Evolutionary conservation across 1,139 yeast genomes (phyloP), one percentile per base, ranked within the genome.

Genomic region (Kodamaea sp.): DNA sequence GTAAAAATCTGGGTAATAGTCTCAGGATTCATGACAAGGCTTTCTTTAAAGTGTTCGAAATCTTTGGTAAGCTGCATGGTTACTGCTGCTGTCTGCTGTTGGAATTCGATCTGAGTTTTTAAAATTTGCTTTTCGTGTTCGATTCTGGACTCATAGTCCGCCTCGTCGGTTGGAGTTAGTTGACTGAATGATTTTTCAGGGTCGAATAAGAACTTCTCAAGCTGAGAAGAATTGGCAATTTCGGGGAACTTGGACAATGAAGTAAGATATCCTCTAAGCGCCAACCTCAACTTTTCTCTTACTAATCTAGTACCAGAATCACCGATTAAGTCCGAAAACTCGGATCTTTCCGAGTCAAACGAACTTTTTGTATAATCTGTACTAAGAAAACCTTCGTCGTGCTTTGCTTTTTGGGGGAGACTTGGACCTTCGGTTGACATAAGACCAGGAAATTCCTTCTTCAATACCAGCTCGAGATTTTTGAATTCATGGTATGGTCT

Each of bases 91-190:
- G 95, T 85, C 35, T 83, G 77, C 39, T 75, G 74, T 48, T 85
- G 92, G 50, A 90, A 90, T 48, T 76, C 79, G 28, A 75, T 56
- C 56, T 87, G 95, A 32, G 90, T 89, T 23, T 71, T 61, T 2
- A 78, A 51, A 16, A 89, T 69, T 11, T 70, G 58, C 24, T 70
- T 61, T 52, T 90, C 97, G 39, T 85, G 72, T 30, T 72, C 68
- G 20, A 70, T 56, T 29, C 97, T 67, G 20, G 65, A 58, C 20
- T 69, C 62, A 23, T 78, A 71, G 59, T 90, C 97, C 1, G 50
- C 46, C 22, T 58, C 38, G 35, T 83, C 89, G 0, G 56, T 61
- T 0, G 53, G 43, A 0, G 75, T 40, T 21, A 70, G 43, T 5
- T 56, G 48, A 1, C 44, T 32, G 28, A 77, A 58, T 12, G 35